These are phyloP conservation scores for Penicillium nordicum DNA, from an alignment of 2,329 filamentous ascomycete species.

Conservation along the genomic window DNA sequence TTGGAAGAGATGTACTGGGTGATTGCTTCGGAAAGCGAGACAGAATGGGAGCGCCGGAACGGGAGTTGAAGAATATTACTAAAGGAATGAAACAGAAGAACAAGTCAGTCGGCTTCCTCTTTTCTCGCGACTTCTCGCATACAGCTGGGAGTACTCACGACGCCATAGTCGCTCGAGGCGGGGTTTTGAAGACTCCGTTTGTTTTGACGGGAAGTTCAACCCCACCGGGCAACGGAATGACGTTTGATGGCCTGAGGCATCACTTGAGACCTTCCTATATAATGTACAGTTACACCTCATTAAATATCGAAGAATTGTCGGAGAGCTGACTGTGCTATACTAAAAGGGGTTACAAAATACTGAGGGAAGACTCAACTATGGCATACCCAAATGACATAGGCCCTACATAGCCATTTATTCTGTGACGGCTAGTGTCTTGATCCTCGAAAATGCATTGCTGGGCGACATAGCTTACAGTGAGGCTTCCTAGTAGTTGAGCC, in stretches of 20 bases:
- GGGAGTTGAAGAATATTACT: conserved; percentile 67
- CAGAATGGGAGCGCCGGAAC: conserved; percentile 77
- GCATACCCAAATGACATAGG: no score
- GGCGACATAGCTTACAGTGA: no score
- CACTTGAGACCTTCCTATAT: no score
- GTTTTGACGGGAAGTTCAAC: conserved; percentile 28
- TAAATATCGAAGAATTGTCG: no score
- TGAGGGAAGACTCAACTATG: no score
- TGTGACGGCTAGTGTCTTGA: no score
- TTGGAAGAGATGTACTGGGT: conserved; percentile 95
- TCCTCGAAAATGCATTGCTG: no score
- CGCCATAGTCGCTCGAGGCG: conserved; percentile 29
- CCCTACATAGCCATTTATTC: no score
- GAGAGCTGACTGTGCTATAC: no score
- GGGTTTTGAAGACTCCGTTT: conserved; percentile 21
- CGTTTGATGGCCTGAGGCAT: conserved; percentile 29
- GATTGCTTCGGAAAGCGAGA: conserved; percentile 77
- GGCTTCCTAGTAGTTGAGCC: no score
- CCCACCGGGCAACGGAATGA: conserved; percentile 34
- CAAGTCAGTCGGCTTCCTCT: background rate
- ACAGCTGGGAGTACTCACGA: conserved; percentile 28
- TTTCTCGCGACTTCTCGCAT: background rate
- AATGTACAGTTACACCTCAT: no score
- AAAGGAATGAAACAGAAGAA: background rate
- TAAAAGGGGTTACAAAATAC: no score